Evolutionary conservation across 352 stramenopile genomes (phyloP).

Genomic region (Phytophthora sansomeana): DNA sequence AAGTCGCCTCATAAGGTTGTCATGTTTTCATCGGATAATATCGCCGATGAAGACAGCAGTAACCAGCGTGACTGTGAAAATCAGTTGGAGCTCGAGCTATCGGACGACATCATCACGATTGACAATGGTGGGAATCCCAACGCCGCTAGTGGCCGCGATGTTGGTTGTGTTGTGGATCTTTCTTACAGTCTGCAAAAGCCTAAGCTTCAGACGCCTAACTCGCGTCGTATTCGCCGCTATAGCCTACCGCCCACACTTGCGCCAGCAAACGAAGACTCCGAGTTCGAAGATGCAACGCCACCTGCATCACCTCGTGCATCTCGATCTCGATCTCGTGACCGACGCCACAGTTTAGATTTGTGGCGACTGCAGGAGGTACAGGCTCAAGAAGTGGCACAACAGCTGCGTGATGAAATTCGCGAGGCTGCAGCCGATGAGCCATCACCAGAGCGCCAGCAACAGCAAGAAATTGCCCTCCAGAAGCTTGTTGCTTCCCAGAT

Average conservation of each 20-base stretch:
- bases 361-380: slow-evolving; percentile 56
- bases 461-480: slow-evolving; percentile 78
- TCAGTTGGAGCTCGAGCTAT: slow-evolving; percentile 37
- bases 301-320: slow-evolving; percentile 40
- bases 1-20: slow-evolving; percentile 30
- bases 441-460: slow-evolving; percentile 70
- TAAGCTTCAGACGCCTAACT: slow-evolving; percentile 50
- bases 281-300: slow-evolving; percentile 22
- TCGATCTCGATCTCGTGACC: slow-evolving; percentile 39
- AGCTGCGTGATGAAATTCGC: slow-evolving; percentile 65
- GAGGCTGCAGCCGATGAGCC: slow-evolving; percentile 63
- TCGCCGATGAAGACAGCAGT: slow-evolving; percentile 17
- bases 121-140: slow-evolving; percentile 50
- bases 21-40: slow-evolving; percentile 16
- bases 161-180: slow-evolving; percentile 39
- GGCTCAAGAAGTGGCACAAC: slow-evolving; percentile 47
- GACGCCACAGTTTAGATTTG: slow-evolving; percentile 61
- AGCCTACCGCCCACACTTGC: slow-evolving; percentile 34
- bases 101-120: slow-evolving; percentile 22
- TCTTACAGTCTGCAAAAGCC: slow-evolving; percentile 40
- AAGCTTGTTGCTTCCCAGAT: slow-evolving; percentile 73
- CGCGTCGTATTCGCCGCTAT: slow-evolving; percentile 31
- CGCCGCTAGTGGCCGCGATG: slow-evolving; percentile 37
- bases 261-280: slow-evolving; percentile 31
- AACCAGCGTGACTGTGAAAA: slow-evolving; percentile 40